Evolutionary conservation across 139 green algal species (phyloP).

Genomic region (Desmodesmus armatus): DNA sequence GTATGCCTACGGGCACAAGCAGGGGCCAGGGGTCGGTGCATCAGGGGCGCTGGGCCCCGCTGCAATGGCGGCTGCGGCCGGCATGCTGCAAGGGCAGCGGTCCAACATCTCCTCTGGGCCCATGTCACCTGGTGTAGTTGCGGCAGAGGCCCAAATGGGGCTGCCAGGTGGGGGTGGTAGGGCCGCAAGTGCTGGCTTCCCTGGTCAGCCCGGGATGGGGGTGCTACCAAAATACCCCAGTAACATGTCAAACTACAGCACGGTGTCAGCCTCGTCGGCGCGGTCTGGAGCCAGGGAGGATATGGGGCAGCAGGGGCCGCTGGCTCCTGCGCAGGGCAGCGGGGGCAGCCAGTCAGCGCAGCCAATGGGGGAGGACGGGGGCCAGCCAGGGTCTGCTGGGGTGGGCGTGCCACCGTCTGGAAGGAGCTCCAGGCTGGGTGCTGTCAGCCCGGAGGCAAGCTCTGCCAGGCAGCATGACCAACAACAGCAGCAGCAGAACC

Average conservation of each 20-base stretch:
- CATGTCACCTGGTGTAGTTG: constrained; percentile 8
- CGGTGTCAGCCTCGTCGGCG: neutral
- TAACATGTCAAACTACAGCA: constrained; percentile 33
- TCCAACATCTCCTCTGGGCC: no score
- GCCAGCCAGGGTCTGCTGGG: neutral
- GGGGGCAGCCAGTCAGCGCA: neutral
- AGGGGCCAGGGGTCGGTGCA: no score
- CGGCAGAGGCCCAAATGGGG: neutral
- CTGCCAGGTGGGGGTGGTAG: neutral
- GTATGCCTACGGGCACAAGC: no score
- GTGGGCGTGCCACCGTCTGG: neutral
- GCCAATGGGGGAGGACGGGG: neutral
- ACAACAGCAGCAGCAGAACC: constrained; percentile 31
- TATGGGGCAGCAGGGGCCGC: constrained; percentile 2
- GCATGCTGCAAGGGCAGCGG: no score
- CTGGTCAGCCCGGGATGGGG: neutral
- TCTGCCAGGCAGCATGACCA: neutral
- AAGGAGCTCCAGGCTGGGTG: neutral
- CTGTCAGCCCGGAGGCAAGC: neutral
- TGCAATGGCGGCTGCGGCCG: no score
- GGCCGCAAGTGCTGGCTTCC: neutral
- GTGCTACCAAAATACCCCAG: constrained; percentile 5
- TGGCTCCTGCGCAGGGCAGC: neutral
- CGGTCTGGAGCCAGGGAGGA: neutral
- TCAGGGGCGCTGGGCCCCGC: no score